Evolutionary conservation across 495 filamentous ascomycete species (phyloP), one percentile per base, ranked within the genome.

Genomic region (Penicillium lagena): DNA sequence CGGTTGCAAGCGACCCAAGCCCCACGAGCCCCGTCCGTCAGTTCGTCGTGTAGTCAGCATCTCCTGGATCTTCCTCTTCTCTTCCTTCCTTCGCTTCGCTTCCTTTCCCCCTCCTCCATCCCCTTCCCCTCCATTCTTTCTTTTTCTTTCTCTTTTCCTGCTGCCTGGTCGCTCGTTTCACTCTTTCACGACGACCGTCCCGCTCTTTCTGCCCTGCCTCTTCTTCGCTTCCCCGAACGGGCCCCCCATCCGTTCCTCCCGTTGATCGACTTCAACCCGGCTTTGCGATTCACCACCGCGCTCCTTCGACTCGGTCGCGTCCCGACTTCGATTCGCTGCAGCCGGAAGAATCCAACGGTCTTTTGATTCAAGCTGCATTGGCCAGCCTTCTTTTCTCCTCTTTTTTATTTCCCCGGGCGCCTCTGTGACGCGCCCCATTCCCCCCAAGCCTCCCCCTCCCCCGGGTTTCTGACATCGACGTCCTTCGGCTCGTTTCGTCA

Each of bases 371-470:
- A 60, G 65, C 67, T 71, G 67, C 67, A 52, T 71, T 61, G 67
- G 67, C 54, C 67, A 64, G 67, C 65, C 59, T 58, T 60, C 56
- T 55, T 55, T 56, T 52, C 54, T 50, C 37, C 46, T 40, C 22
- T 54, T 35, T 49, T 54, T 60, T 40, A 45, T 51, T 54, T 42
- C 46, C 45, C 50, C 50, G 58, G 52, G 62, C 63, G 67, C 67
- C 53, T 68, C 67, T 66, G 67, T 59, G 67, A 71, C 67, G 65
- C 64, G 62, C 58, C 61, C 57, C 54, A 41, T 22, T 22, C 40
- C 31, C 52, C 51, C 49, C 61, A 55, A 59, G 55, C 58, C 15
- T 46, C 47, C 46, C 49, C 58, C 15, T 46, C 47, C 22, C 22
- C 22, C 46, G 47, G 47, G 55, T 53, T 62, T 58, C 55, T 59